phyloP scores from a whole-genome alignment of 306 rosid species.

The Chamaecrista fasciculata region DNA sequence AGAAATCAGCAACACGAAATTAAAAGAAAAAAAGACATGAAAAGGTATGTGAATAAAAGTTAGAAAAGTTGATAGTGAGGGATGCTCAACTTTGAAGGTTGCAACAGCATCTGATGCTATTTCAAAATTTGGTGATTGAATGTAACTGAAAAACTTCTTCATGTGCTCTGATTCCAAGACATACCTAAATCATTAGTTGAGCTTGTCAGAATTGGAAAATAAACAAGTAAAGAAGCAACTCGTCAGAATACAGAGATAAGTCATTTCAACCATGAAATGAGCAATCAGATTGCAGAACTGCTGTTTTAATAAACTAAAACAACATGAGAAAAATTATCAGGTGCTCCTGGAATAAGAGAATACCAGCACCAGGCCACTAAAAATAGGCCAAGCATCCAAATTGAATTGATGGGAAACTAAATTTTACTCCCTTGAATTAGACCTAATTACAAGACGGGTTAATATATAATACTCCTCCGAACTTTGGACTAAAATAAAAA shows the following conservation, averaged over 20 bases:
- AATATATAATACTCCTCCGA: no score
- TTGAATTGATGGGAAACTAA: not conserved
- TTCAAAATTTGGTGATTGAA: conserved; percentile 80
- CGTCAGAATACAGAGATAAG: not conserved
- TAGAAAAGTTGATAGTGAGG: not conserved
- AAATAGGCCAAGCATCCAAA: not conserved
- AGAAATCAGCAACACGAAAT: not conserved
- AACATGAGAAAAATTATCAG: not conserved
- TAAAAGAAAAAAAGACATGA: not conserved
- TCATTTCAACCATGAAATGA: not conserved
- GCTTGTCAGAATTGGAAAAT: conserved; percentile 1
- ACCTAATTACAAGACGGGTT: no score
- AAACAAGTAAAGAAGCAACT: not conserved
- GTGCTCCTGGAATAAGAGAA: not conserved
- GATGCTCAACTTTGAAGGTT: conserved; percentile 66
- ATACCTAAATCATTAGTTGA: conserved; percentile 45
- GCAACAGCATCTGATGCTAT: conserved; percentile 82
- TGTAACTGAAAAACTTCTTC: conserved; percentile 69
- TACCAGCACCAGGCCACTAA: not conserved
- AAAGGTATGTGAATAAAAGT: not conserved
- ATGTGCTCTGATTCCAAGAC: conserved; percentile 74
- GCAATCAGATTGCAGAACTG: not conserved
- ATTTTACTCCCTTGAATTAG: no score
- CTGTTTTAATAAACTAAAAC: not conserved
- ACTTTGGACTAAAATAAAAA: no score